Conservation (phyloP, 2,329 filamentous ascomycete genomes). For the Fusarium incarnatum region DNA sequence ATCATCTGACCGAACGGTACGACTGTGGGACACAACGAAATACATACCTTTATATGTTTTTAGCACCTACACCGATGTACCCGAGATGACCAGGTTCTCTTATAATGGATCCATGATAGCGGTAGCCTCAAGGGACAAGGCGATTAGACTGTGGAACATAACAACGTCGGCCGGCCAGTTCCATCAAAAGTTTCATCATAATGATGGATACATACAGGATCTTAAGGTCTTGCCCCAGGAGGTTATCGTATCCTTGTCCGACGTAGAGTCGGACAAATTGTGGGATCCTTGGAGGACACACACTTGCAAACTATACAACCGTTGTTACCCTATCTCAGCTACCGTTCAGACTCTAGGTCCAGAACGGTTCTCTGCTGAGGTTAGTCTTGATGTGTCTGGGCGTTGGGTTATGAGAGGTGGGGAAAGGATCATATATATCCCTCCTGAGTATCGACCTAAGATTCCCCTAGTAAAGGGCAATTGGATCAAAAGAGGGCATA, state of each 20-base stretch:
- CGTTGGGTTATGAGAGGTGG: no score
- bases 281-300: no score
- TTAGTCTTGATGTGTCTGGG: rapidly evolving
- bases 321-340: no score
- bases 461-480: no score
- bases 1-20: neutral
- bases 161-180: no score
- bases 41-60: rapidly evolving
- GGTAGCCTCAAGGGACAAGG: neutral
- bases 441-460: no score
- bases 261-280: no score
- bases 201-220: neutral
- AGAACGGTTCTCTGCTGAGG: no score
- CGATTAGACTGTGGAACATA: neutral
- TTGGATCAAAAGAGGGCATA: no score
- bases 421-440: no score
- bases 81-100: neutral
- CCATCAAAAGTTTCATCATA: neutral
- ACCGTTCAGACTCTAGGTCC: rapidly evolving
- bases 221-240: neutral
- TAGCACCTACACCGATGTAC: rapidly evolving
- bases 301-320: rapidly evolving
- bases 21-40: neutral
- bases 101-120: neutral
- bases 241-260: no score